phyloP scores from a whole-genome alignment of 2,329 filamentous ascomycete genomes.

The Talaromyces amestolkiae region DNA sequence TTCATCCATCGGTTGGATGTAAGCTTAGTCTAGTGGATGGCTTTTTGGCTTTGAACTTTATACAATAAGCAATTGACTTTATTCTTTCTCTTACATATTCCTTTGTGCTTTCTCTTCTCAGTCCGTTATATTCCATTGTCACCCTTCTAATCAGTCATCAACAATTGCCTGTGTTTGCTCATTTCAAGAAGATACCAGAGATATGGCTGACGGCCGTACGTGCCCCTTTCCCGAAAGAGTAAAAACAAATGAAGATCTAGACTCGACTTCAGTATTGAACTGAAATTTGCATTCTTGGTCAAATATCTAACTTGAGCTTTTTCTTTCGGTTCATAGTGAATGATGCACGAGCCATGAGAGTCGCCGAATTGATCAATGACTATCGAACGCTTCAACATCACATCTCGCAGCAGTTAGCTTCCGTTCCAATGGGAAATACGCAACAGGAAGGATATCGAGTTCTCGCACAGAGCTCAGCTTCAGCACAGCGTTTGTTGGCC shows the following conservation, averaged over 20 bases:
- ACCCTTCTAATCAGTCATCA: not conserved
- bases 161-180: constrained; percentile 10
- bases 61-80: constrained; percentile 6
- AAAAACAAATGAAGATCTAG: not conserved
- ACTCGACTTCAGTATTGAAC: not conserved
- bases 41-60: constrained; percentile 1
- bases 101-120: not conserved
- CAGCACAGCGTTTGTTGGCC: constrained; percentile 55
- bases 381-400: constrained; percentile 61
- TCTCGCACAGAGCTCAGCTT: constrained; percentile 54
- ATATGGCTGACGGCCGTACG: constrained; percentile 60
- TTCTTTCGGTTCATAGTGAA: constrained; percentile 50
- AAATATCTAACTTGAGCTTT: constrained; percentile 1
- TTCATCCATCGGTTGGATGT: constrained; percentile 6
- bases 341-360: constrained; percentile 60
- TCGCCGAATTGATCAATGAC: constrained; percentile 64
- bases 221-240: constrained; percentile 20
- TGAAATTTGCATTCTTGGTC: not conserved
- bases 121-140: not conserved
- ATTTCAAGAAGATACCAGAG: constrained; percentile 6
- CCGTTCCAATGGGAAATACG: constrained; percentile 54
- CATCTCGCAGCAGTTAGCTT: constrained; percentile 54
- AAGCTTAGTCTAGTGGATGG: not conserved
- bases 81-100: constrained; percentile 1
- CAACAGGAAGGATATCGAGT: constrained; percentile 59